Percentiles rank a stretch among this genome's conserved stretches.
Evolutionary conservation across 345 rosid species (phyloP).

Genomic region (Clausena lansium): DNA sequence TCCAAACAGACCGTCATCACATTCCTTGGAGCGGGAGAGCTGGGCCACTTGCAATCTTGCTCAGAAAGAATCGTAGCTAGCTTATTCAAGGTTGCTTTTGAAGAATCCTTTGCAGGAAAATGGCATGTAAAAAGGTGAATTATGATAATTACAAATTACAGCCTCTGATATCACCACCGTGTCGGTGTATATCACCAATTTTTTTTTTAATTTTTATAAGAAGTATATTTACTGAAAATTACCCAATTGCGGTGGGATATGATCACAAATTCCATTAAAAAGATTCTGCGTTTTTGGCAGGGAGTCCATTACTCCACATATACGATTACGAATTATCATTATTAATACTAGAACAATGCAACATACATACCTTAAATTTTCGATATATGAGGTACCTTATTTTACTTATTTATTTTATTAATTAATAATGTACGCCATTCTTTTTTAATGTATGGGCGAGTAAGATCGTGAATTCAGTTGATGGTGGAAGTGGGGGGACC

Average conservation of each 20-base stretch:
- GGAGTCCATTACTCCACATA: neutral
- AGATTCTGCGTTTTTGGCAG: neutral
- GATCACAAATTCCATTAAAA: neutral
- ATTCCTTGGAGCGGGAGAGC: no score
- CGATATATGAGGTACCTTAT: no score
- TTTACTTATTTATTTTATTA: no score
- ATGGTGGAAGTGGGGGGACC: slow-evolving; percentile 26
- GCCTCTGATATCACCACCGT: neutral
- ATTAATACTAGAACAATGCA: neutral
- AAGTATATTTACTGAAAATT: neutral
- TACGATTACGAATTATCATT: neutral
- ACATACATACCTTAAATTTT: no score
- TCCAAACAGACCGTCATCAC: no score
- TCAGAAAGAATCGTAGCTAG: neutral
- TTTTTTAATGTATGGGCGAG: neutral
- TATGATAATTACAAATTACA: neutral
- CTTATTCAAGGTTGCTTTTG: neutral
- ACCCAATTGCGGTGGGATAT: neutral
- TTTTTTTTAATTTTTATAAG: neutral
- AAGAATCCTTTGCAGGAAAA: neutral
- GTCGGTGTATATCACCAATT: neutral
- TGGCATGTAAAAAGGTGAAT: slow-evolving; percentile 1
- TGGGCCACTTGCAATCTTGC: neutral
- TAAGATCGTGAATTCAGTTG: neutral
- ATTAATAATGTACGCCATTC: no score